Evolutionary conservation across 257 asterid species (phyloP).

Genomic region (Ilex asprella): DNA sequence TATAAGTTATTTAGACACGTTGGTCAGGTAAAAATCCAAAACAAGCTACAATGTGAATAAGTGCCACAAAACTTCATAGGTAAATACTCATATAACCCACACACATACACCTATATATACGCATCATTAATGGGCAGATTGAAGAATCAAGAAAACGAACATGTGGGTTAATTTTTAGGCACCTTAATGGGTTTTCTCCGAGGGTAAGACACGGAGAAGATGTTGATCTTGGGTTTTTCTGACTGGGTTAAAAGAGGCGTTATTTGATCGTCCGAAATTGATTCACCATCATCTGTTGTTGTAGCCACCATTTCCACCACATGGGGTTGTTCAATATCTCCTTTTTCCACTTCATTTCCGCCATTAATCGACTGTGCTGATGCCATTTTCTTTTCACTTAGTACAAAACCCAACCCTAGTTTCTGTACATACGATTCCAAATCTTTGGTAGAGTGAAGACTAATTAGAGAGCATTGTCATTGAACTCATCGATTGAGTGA

Average conservation of each 20-base stretch:
- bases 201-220: slow-evolving; percentile 29
- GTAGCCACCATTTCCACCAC: slow-evolving; percentile 14
- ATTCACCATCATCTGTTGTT: slow-evolving; percentile 10
- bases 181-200: slow-evolving; percentile 23
- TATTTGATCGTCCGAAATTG: slow-evolving; percentile 19
- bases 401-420: no score
- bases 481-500: no score
- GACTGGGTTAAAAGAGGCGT: slow-evolving; percentile 26
- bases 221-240: slow-evolving; percentile 32
- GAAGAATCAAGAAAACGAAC: background rate
- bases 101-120: no score
- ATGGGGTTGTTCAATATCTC: slow-evolving; percentile 9
- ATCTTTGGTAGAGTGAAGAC: background rate
- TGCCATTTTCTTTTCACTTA: background rate
- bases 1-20: no score
- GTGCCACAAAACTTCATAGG: no score
- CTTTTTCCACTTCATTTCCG: background rate
- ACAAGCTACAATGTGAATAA: no score
- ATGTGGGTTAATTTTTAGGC: background rate
- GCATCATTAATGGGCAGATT: no score
- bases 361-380: background rate
- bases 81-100: no score
- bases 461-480: background rate
- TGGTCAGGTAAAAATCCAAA: no score
- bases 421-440: background rate